A percentile compares a stretch with the other conserved stretches of the same genome.
phyloP scores from a whole-genome alignment of 2,329 filamentous ascomycete species.

The Arachnomyces sp. region DNA sequence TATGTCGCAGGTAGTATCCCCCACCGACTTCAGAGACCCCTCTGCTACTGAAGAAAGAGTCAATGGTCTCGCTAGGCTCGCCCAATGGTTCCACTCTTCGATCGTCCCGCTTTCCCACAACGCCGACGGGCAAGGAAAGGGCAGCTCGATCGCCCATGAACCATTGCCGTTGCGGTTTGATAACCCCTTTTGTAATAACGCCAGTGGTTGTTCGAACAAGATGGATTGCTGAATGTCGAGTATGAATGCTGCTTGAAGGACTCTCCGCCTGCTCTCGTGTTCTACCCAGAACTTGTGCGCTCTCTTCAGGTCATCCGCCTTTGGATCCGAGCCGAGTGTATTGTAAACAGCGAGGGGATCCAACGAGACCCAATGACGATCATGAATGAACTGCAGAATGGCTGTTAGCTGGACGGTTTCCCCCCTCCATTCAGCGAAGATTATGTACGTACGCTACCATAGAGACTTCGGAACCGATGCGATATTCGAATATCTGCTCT shows the following conservation, averaged over 20 bases:
- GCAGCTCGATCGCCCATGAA: conserved; percentile 15
- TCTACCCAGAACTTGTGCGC: conserved; percentile 29
- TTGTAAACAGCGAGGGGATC: conserved; percentile 24
- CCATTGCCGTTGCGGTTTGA: conserved; percentile 7
- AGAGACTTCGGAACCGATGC: conserved; percentile 24
- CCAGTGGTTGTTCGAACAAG: conserved; percentile 25
- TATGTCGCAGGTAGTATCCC: conserved; percentile 5
- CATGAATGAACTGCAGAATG: conserved; percentile 17
- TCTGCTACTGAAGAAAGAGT: conserved; percentile 12
- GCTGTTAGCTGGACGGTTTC: conserved; percentile 4
- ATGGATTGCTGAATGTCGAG: conserved; percentile 25
- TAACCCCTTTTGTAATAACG: conserved; percentile 18
- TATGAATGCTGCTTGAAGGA: conserved; percentile 27
- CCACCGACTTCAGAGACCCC: conserved; percentile 6
- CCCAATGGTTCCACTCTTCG: conserved; percentile 20
- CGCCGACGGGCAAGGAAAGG: conserved; percentile 24
- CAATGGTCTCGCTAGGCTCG: conserved; percentile 11
- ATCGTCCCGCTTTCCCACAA: conserved; percentile 24
- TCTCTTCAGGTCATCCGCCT: conserved; percentile 17
- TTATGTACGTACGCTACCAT: conserved; percentile 23
- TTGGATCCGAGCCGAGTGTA: conserved; percentile 18
- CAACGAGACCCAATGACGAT: conserved; percentile 21
- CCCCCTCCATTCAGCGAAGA: no score
- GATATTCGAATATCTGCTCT: conserved; percentile 26
- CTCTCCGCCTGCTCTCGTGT: conserved; percentile 25